Evolutionary conservation across 2,329 filamentous ascomycete species (phyloP).

Genomic region (Diaporthe sp.): DNA sequence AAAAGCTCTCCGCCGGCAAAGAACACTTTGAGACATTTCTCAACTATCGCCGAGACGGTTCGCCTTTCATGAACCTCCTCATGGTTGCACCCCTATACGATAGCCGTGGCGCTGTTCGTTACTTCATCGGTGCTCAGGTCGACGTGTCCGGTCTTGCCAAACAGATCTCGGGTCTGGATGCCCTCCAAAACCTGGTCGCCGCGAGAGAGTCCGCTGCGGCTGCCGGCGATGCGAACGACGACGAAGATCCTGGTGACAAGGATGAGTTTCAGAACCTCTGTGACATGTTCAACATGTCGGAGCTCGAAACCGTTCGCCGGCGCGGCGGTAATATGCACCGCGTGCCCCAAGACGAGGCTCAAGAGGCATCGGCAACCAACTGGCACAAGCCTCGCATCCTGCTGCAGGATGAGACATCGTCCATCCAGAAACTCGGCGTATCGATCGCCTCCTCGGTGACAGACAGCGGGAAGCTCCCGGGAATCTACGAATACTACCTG

Average conservation of each 20-base stretch:
- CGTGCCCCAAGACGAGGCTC: conserved; percentile 57
- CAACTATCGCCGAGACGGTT: conserved; percentile 82
- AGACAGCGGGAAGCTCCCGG: conserved; percentile 42
- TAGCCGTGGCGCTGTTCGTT: conserved; percentile 75
- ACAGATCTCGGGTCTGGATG: conserved; percentile 75
- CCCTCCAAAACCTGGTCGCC: conserved; percentile 64
- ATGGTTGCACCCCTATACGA: conserved; percentile 80
- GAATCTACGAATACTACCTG: conserved; percentile 70
- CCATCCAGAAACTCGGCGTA: conserved; percentile 39
- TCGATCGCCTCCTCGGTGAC: conserved; percentile 30
- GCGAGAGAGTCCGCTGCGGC: conserved; percentile 16
- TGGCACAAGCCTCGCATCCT: conserved; percentile 60
- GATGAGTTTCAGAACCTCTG: conserved; percentile 76
- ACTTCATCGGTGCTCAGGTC: conserved; percentile 79
- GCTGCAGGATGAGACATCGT: conserved; percentile 45
- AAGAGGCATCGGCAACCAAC: conserved; percentile 47
- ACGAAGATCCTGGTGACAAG: conserved; percentile 42
- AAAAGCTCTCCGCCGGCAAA: conserved; percentile 72
- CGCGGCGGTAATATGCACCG: conserved; percentile 75
- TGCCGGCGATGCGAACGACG: background rate
- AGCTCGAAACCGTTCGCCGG: conserved; percentile 75
- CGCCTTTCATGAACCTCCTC: conserved; percentile 82
- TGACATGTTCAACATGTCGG: conserved; percentile 78
- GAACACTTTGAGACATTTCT: conserved; percentile 82
- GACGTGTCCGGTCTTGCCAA: conserved; percentile 79